These are phyloP conservation scores for Pestalotiopsis fici DNA, from an alignment of 2,329 filamentous ascomycete genomes.

Conservation along the genomic window DNA sequence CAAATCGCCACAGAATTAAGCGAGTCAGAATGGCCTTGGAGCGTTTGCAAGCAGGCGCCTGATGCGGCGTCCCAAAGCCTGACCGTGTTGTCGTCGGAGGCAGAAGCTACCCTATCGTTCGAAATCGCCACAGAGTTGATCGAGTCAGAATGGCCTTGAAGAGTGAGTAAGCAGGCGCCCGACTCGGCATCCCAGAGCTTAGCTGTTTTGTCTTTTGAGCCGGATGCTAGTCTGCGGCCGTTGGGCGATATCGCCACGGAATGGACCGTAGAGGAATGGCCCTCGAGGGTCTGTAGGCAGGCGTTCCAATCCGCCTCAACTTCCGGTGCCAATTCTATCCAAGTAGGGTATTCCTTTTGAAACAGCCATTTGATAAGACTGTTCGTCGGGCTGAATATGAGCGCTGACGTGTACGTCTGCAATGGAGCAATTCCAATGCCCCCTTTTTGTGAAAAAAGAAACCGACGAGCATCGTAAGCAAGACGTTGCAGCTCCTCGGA, in stretches of 20 bases:
- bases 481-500: constrained; percentile 7
- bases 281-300: constrained; percentile 8
- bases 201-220: background rate
- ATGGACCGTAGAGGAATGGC: background rate
- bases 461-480: constrained; percentile 31
- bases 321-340: constrained; percentile 13
- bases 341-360: constrained; percentile 14
- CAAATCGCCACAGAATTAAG: background rate
- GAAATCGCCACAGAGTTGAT: constrained; percentile 14
- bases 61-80: constrained; percentile 8
- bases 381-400: constrained; percentile 29
- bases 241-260: constrained; percentile 13
- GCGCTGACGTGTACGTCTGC: constrained; percentile 34
- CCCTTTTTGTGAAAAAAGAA: constrained; percentile 16
- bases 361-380: constrained; percentile 21
- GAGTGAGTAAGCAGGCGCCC: constrained; percentile 11
- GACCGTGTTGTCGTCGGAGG: constrained; percentile 14
- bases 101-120: constrained; percentile 22
- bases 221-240: constrained; percentile 8
- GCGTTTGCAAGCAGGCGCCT: background rate
- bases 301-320: constrained; percentile 10
- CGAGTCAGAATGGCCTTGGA: constrained; percentile 4
- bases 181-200: constrained; percentile 4
- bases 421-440: constrained; percentile 27
- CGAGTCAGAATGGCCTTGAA: constrained; percentile 13